phyloP scores from a whole-genome alignment of 495 filamentous ascomycete species.

The Tetracladium setigerum region DNA sequence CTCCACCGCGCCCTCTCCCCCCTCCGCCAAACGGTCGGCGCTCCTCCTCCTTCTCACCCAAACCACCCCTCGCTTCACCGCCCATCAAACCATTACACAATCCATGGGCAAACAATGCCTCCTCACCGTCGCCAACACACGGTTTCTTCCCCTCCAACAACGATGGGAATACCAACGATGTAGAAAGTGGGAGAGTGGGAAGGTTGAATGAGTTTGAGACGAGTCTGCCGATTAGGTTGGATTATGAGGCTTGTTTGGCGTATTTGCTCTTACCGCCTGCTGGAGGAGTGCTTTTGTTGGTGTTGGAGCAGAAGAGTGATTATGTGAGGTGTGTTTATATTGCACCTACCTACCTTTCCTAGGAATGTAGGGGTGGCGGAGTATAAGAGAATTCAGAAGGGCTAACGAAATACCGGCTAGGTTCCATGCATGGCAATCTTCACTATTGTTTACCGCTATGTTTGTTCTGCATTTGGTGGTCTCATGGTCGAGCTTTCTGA shows the following conservation, averaged over 20 bases:
- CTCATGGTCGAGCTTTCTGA: conserved; percentile 74
- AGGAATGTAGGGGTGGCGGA: neutral
- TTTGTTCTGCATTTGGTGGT: conserved; percentile 84
- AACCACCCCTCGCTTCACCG: conserved; percentile 28
- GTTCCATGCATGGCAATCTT: conserved; percentile 94
- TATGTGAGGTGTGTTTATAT: conserved; percentile 70
- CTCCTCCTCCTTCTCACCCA: conserved; percentile 37
- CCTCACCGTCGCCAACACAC: conserved; percentile 17
- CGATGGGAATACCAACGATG: conserved; percentile 29
- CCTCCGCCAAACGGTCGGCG: conserved; percentile 36
- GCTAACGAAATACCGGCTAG: conserved; percentile 32
- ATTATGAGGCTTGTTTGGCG: conserved; percentile 83
- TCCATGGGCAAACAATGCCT: conserved; percentile 32
- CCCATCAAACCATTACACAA: conserved; percentile 37
- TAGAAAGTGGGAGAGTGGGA: conserved; percentile 10
- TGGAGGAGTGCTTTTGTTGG: conserved; percentile 74
- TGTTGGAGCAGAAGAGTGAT: conserved; percentile 90
- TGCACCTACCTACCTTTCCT: neutral
- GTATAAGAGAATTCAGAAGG: conserved; percentile 2
- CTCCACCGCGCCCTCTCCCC: conserved; percentile 64
- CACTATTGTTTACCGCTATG: conserved; percentile 75
- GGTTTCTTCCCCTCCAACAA: conserved; percentile 2
- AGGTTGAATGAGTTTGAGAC: conserved; percentile 59
- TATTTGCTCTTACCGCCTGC: conserved; percentile 84
- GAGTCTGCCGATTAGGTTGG: conserved; percentile 57